These are phyloP conservation scores for Flaveria floridana DNA, from an alignment of 140 eudicot species.

Conservation along the genomic window DNA sequence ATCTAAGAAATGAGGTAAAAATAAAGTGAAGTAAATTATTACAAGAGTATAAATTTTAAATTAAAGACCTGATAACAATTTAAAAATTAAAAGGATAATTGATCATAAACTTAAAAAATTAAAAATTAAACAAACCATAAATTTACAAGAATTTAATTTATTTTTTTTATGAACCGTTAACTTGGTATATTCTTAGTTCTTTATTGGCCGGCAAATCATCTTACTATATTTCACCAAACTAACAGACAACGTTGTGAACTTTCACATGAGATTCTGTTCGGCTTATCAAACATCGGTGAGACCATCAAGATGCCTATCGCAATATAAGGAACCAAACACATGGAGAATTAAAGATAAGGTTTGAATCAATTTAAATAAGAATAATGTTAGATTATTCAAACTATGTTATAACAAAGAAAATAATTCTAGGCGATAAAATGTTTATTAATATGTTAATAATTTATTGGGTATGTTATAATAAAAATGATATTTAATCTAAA, in stretches of 20 bases:
- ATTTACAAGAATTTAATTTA: not conserved
- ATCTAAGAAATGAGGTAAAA: too few relatives aligned
- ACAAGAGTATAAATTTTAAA: too few relatives aligned
- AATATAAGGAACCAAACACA: too few relatives aligned
- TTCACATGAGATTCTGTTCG: conserved; percentile 4
- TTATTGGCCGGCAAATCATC: not conserved
- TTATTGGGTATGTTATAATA: too few relatives aligned
- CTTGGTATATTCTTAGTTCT: not conserved
- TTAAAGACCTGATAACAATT: too few relatives aligned
- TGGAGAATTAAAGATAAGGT: not conserved
- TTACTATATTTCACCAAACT: not conserved
- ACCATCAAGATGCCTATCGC: not conserved
- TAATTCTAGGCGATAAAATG: too few relatives aligned
- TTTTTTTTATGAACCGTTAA: not conserved
- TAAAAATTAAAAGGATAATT: too few relatives aligned
- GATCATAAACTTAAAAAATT: too few relatives aligned
- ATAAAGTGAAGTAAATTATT: too few relatives aligned
- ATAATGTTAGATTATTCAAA: not conserved
- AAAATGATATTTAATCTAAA: too few relatives aligned
- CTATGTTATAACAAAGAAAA: not conserved
- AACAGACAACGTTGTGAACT: not conserved
- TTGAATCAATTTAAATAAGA: not conserved
- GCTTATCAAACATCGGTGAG: not conserved
- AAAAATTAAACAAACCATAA: too few relatives aligned
- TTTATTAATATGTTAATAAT: too few relatives aligned